Conservation (phyloP, 2,329 filamentous ascomycete genomes). For the Fusarium tanahbumbuense region DNA sequence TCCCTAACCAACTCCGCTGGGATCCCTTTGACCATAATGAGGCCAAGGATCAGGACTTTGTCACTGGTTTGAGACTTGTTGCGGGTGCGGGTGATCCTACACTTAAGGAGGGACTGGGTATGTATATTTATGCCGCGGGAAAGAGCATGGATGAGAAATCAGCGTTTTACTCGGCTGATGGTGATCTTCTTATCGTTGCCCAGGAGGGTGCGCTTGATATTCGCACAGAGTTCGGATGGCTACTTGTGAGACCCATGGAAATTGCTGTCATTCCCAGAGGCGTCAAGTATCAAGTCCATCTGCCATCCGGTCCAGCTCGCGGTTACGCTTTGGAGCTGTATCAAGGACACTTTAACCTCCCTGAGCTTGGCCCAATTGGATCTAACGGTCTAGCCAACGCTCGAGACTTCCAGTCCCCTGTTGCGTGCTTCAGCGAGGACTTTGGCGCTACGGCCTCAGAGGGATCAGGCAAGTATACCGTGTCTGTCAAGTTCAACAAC, state of each 20-base stretch:
- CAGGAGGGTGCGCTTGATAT: conserved; percentile 81
- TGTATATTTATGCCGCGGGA: conserved; percentile 83
- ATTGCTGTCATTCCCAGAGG: conserved; percentile 81
- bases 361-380: conserved; percentile 78
- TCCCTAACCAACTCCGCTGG: conserved; percentile 86
- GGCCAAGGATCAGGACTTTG: conserved; percentile 60
- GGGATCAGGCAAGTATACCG: conserved; percentile 55
- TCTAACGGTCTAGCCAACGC: conserved; percentile 80
- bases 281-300: conserved; percentile 77
- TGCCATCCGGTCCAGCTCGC: conserved; percentile 70
- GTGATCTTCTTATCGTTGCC: conserved; percentile 80
- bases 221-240: conserved; percentile 78
- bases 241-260: conserved; percentile 82
- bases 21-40: conserved; percentile 81
- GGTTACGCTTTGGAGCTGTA: conserved; percentile 83
- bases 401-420: conserved; percentile 79
- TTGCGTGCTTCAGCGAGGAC: conserved; percentile 76
- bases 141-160: conserved; percentile 79
- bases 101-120: conserved; percentile 81
- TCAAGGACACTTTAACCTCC: conserved; percentile 76
- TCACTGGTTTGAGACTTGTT: conserved; percentile 73
- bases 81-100: conserved; percentile 84
- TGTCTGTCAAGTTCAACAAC: conserved; percentile 75
- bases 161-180: conserved; percentile 87
- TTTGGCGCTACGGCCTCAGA: conserved; percentile 54